Base-by-base conservation (phyloP, 306 rosid genomes). In the Carpinus viminea region DNA sequence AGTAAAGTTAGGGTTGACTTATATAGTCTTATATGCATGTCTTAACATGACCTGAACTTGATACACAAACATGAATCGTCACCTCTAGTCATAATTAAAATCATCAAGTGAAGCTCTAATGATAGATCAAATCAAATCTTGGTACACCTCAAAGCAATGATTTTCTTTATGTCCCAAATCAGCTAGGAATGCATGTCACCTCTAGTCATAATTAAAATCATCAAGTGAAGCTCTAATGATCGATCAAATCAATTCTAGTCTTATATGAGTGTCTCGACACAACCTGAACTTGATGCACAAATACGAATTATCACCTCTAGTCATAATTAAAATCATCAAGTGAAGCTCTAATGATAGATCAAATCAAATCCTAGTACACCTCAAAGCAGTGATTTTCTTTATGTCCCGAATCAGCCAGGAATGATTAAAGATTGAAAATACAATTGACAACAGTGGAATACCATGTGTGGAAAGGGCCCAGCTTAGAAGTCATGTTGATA, bases 401-500 rank as follows among this genome's bases (percentile, higher is more conserved):
- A 76, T 73, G 75, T 83, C 69, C 79, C 77, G 82, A 81, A 91
- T 87, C 88, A 81, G 78, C 78, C 74, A 76, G 69, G 36, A 80
- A 87, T 86, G 87, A 91, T 87, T 48, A 86, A 84, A 83, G 75
- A 82, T 79, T 75, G 74, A 77, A 45, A 73, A 82, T 79, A 76
- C 82, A 76, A 76, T 70, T 56, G 60, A 75, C 80, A 80, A 57
- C 41, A 81, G 81, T 74, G 61, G 74, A 82, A 76, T 75, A 56
- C 74, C 88, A 87, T 89, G 93, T 89, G 89, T 74, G 55, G 68
- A 50, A 74, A 75, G 86, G 84, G 8, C 89, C 90, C 88, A 86
- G 79, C 68, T 51, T 7, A 54, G 11, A 34, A 20, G 76, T 46
- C 65, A 34, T 68, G 45, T 72, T 73, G 79, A 79, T 78, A 65